Percentiles rank a stretch among this genome's conserved stretches.
phyloP scores from a whole-genome alignment of 768 basidiomycete species.

The Neoboletus magnificus region DNA sequence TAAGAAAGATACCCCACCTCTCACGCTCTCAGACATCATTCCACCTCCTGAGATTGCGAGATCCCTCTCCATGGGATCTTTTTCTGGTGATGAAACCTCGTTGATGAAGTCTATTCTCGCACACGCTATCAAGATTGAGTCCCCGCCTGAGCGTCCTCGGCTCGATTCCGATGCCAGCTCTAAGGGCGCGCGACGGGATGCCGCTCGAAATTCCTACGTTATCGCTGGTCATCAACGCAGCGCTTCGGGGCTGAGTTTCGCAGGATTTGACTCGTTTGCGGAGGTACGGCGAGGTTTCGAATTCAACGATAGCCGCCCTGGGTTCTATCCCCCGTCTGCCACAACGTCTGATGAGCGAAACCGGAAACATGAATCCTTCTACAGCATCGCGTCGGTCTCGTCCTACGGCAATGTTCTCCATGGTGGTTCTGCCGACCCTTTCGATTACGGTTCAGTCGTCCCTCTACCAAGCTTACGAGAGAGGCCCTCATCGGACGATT shows the following conservation, averaged over 20 bases:
- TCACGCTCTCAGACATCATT: conserved; percentile 75
- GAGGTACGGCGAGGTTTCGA: conserved; percentile 80
- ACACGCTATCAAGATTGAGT: conserved; percentile 40
- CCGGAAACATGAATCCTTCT: conserved; percentile 52
- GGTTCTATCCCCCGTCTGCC: conserved; percentile 59
- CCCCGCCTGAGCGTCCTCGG: conserved; percentile 32
- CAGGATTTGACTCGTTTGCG: conserved; percentile 70
- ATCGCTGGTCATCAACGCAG: conserved; percentile 32
- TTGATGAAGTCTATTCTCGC: conserved; percentile 55
- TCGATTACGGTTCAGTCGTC: conserved; percentile 52
- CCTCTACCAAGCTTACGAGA: conserved; percentile 46
- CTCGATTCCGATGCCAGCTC: conserved; percentile 45
- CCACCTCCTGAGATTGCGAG: conserved; percentile 56
- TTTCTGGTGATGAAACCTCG: conserved; percentile 48
- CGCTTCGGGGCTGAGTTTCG: conserved; percentile 60
- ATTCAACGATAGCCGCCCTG: conserved; percentile 57
- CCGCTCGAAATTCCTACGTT: conserved; percentile 12
- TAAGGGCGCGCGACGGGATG: conserved; percentile 30
- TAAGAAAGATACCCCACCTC: conserved; percentile 11
- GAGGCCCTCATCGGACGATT: conserved; percentile 57
- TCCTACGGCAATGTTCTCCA: conserved; percentile 71
- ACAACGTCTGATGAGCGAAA: conserved; percentile 39
- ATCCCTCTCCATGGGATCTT: conserved; percentile 44
- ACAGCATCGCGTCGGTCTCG: conserved; percentile 77
- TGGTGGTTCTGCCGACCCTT: conserved; percentile 63